Conservation (phyloP, 2,329 filamentous ascomycete species). For the Teratosphaeriaceae sp. region DNA sequence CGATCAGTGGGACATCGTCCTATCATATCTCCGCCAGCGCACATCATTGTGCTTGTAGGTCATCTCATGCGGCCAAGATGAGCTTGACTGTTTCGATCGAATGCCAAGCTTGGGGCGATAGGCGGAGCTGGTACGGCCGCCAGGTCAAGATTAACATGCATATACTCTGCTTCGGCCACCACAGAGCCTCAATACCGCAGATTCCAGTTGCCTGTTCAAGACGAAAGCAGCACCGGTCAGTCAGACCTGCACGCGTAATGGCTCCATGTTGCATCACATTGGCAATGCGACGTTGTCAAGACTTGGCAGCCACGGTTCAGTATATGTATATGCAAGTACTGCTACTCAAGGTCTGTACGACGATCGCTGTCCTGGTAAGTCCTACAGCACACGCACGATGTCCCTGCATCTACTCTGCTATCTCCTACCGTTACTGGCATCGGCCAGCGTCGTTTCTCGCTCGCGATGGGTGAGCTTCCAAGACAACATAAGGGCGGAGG, state of each 20-base stretch:
- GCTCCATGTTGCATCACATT: no score
- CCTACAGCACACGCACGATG: not conserved
- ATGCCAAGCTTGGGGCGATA: not conserved
- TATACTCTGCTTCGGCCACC: not conserved
- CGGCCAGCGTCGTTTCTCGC: not conserved
- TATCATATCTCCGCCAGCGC: no score
- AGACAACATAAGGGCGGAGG: conserved; percentile 21
- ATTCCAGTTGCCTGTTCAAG: not conserved
- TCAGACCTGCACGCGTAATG: not conserved
- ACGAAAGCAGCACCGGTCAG: not conserved
- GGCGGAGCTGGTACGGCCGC: no score
- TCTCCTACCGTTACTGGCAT: not conserved
- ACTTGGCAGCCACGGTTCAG: no score
- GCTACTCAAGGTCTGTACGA: not conserved
- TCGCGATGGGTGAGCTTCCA: conserved; percentile 14
- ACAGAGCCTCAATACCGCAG: not conserved
- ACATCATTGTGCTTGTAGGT: no score
- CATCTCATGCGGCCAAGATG: not conserved
- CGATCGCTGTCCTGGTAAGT: not conserved
- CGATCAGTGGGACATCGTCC: no score
- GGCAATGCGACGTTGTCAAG: no score
- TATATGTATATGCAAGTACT: no score
- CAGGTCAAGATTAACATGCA: not conserved
- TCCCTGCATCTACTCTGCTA: not conserved
- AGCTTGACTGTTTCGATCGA: not conserved